These are phyloP conservation scores for Hordeum pubiflorum DNA, from an alignment of 202 grass and related monocot species.

Conservation along the genomic window DNA sequence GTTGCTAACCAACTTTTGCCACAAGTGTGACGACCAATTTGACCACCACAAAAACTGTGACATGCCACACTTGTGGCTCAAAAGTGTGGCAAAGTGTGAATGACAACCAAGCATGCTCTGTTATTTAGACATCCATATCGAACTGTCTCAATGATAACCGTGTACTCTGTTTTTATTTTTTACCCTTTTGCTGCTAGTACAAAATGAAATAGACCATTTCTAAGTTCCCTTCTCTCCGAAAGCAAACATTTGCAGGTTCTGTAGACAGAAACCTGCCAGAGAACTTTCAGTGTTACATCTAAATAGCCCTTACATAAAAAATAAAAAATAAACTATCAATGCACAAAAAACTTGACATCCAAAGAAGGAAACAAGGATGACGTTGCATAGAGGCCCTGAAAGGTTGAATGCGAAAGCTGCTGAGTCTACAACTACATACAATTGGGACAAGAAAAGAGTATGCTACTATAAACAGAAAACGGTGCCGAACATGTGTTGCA, in stretches of 20 bases:
- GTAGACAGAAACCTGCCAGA: not conserved
- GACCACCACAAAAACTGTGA: no score
- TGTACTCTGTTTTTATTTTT: not conserved
- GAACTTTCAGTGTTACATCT: not conserved
- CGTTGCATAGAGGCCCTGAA: not conserved
- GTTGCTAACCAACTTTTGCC: no score
- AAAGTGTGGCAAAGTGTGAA: no score
- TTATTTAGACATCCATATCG: not conserved
- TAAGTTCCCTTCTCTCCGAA: not conserved
- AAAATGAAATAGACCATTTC: not conserved
- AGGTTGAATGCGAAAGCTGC: not conserved
- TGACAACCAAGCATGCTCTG: no score
- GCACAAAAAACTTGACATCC: not conserved
- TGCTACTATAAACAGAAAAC: slow-evolving; percentile 65
- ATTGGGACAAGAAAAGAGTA: not conserved
- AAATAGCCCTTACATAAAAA: not conserved
- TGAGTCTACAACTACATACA: not conserved
- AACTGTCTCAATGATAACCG: not conserved
- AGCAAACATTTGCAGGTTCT: not conserved
- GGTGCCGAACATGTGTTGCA: slow-evolving; percentile 58
- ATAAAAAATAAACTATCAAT: not conserved
- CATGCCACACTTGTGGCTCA: no score
- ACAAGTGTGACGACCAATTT: no score
- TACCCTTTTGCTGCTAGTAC: not conserved
- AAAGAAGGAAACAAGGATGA: not conserved